phyloP scores from a whole-genome alignment of 2,329 filamentous ascomycete species.

The Aureobasidium sp. region DNA sequence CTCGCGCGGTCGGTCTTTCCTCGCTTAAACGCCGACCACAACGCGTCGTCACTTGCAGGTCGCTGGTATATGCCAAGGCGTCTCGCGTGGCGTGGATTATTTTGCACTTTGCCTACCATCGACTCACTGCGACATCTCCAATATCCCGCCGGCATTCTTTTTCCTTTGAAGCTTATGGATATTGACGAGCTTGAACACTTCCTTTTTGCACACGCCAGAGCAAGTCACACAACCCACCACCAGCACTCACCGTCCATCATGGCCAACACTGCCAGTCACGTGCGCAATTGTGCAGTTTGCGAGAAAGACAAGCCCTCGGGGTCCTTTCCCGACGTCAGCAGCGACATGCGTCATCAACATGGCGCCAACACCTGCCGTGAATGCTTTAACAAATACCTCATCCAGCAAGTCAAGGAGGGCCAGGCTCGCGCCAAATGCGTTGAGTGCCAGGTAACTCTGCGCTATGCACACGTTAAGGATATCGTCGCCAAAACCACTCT shows the following conservation, averaged over 20 bases:
- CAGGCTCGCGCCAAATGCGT: neutral
- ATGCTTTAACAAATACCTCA: neutral
- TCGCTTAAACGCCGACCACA: neutral
- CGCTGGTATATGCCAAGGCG: neutral
- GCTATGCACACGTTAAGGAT: neutral
- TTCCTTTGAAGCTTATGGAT: neutral
- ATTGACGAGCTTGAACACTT: neutral
- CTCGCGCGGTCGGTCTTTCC: neutral
- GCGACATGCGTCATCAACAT: neutral
- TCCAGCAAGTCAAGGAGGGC: neutral
- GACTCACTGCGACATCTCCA: neutral
- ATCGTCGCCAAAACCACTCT: neutral
- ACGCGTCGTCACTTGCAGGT: neutral
- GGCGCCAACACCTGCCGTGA: neutral
- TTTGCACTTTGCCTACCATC: neutral
- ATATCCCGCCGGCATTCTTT: neutral
- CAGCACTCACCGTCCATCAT: neutral
- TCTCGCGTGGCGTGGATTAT: neutral
- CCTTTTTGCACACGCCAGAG: neutral
- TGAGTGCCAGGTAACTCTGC: neutral
- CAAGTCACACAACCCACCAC: neutral
- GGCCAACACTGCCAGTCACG: neutral
- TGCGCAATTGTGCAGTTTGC: neutral
- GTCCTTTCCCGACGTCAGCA: neutral
- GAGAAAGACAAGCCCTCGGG: neutral